These are phyloP conservation scores for Speleostelium caveatum DNA, from an alignment of 78 protist genomes.

Conservation along the genomic window DNA sequence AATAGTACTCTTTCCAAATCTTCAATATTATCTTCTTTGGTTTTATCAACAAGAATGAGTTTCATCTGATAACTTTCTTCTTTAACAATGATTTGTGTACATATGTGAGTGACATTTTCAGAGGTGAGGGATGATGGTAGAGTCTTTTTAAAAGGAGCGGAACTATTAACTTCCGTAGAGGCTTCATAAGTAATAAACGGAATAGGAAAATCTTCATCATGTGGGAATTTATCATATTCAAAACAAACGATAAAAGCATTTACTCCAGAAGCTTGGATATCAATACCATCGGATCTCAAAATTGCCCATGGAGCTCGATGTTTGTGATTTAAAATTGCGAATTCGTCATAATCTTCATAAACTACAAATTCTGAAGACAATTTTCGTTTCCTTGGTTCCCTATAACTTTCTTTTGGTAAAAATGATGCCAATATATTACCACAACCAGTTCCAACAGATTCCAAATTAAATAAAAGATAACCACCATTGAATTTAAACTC, in stretches of 20 bases:
- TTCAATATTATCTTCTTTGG: too few relatives aligned
- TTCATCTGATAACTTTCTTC: too few relatives aligned
- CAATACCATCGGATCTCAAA: constrained; percentile 29
- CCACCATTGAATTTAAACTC: constrained; percentile 12
- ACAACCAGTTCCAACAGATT: constrained; percentile 15
- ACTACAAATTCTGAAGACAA: constrained; percentile 33
- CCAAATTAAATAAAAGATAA: neutral
- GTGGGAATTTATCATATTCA: too few relatives aligned
- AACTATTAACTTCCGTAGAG: too few relatives aligned
- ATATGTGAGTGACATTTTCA: too few relatives aligned
- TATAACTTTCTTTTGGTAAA: constrained; percentile 8
- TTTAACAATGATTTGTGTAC: too few relatives aligned
- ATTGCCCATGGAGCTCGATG: constrained; percentile 5
- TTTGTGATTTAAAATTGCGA: constrained; percentile 3
- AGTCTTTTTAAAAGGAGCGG: too few relatives aligned
- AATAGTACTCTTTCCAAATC: too few relatives aligned
- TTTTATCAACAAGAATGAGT: too few relatives aligned
- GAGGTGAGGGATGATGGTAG: too few relatives aligned
- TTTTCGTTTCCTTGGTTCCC: neutral
- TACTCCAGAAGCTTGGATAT: constrained; percentile 20
- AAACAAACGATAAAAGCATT: neutral
- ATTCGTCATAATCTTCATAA: constrained; percentile 1
- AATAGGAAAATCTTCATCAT: too few relatives aligned
- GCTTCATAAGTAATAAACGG: too few relatives aligned
- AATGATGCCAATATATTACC: neutral